phyloP scores from a whole-genome alignment of 495 filamentous ascomycete species.

The Xylaria curta region DNA sequence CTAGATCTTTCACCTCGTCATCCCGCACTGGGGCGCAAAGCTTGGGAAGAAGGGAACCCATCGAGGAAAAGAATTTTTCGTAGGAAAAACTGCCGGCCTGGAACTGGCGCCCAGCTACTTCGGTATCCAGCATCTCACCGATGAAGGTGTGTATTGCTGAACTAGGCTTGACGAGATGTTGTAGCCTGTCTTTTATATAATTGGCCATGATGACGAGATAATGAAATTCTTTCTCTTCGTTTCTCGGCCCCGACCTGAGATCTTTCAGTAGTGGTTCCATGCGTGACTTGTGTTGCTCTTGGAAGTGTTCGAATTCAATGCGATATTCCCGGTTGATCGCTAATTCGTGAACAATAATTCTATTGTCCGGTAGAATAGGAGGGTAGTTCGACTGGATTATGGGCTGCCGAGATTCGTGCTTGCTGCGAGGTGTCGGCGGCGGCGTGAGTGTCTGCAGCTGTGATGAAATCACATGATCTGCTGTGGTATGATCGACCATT shows the following conservation, averaged over 20 bases:
- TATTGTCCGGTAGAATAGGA: conserved; percentile 78
- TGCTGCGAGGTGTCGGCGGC: conserved; percentile 46
- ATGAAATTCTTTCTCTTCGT: conserved; percentile 68
- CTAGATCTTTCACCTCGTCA: conserved; percentile 77
- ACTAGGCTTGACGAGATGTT: conserved; percentile 78
- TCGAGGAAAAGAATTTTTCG: conserved; percentile 89
- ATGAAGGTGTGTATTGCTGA: conserved; percentile 85
- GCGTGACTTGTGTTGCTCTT: conserved; percentile 54
- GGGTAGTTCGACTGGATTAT: conserved; percentile 45
- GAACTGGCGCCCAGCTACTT: conserved; percentile 77
- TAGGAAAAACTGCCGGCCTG: conserved; percentile 87
- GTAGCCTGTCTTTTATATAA: conserved; percentile 80
- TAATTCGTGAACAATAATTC: conserved; percentile 86
- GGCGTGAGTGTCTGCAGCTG: conserved; percentile 52
- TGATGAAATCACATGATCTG: conserved; percentile 38
- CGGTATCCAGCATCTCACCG: conserved; percentile 82
- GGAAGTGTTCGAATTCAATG: conserved; percentile 57
- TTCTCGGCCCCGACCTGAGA: conserved; percentile 77
- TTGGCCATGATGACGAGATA: conserved; percentile 81
- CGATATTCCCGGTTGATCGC: conserved; percentile 86
- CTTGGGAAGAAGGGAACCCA: conserved; percentile 86
- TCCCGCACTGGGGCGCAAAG: conserved; percentile 94
- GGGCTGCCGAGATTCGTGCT: conserved; percentile 49
- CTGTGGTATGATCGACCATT: conserved; percentile 46
- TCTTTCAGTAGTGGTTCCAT: conserved; percentile 73